A percentile compares a stretch with the other conserved stretches of the same genome.
These are phyloP conservation scores for Phytophthora lateralis DNA, from an alignment of 352 stramenopile genomes.

Conservation along the genomic window DNA sequence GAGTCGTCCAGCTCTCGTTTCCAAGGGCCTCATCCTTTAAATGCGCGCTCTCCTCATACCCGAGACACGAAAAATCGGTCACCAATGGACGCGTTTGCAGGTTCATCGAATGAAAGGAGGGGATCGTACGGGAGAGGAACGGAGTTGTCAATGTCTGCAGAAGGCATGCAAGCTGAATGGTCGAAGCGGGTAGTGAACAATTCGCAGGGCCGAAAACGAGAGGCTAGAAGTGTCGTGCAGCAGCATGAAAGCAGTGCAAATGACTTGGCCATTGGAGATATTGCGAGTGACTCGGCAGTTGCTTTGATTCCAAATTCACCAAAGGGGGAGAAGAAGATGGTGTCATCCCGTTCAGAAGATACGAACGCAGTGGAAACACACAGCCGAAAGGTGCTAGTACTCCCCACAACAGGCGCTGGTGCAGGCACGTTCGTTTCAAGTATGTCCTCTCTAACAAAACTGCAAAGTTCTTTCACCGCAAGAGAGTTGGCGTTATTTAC, in stretches of 20 bases:
- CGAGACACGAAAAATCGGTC: not conserved
- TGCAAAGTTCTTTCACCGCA: slow-evolving; percentile 35
- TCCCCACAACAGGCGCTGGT: slow-evolving; percentile 1
- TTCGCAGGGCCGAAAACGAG: not conserved
- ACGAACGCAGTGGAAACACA: not conserved
- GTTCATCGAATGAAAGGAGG: not conserved
- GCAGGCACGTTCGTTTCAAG: slow-evolving; percentile 23
- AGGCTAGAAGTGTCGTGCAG: not conserved
- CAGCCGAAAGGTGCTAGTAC: slow-evolving; percentile 1
- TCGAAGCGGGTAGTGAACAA: not conserved
- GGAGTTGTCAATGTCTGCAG: slow-evolving; percentile 1
- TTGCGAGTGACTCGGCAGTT: not conserved
- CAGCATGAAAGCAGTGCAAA: not conserved
- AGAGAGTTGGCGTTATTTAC: slow-evolving; percentile 33
- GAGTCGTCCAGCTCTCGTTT: slow-evolving; percentile 8
- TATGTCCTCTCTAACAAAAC: slow-evolving; percentile 29
- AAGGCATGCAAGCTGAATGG: not conserved
- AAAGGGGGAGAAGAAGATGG: not conserved
- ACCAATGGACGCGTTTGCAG: not conserved
- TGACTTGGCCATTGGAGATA: not conserved
- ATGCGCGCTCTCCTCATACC: slow-evolving; percentile 24
- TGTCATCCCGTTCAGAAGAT: not conserved
- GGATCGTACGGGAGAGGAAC: slow-evolving; percentile 1
- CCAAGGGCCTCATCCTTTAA: slow-evolving; percentile 8
- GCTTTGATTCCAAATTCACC: slow-evolving; percentile 5